Evolutionary conservation across 495 filamentous ascomycete species (phyloP), one percentile per base, ranked within the genome.

Genomic region (Melanomma pulvis-pyrius): DNA sequence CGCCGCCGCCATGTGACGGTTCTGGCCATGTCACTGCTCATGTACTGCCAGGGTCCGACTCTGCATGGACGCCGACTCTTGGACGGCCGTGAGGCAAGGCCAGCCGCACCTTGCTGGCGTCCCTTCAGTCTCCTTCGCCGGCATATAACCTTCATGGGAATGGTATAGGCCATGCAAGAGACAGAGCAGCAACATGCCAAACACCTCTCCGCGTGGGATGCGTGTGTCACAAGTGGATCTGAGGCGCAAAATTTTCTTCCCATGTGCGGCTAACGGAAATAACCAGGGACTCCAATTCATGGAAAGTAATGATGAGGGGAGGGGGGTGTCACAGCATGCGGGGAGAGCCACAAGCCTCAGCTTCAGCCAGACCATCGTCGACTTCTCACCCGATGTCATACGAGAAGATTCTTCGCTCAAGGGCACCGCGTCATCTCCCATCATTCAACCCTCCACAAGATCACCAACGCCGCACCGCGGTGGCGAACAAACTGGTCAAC

Each of bases 171-270:
- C 36, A 46, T 12, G 32, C 51, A 48, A 55, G 39, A 63, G 61
- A 55, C 36, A 22, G 47, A 54, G 49, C 1, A 47, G 52, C 2
- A 32, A 34, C 24, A 11, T 12, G 11, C 50, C 24, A 54, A 29
- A 47, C 15, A 39, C 11, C 24, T 9, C 28, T 9, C 25, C 7
- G 51, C 64, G 64, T 61, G 64, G 64, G 64, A 61, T 61, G 58
- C 25, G 56, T 61, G 36, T 62, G 64, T 67, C 64, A 61, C 48
- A 25, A 21, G 57, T 61, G 57, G 58, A 49, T 49, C 57, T 56
- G 2, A 25, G 25, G 11, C 15, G 13, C 30, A 34, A 52, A 53
- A 25, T 53, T 52, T 55, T 58, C 55, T 32, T 17, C 13, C 2
- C 39, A 21, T 44, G 51, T 58, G 54, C 55, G 29, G 50, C 50